Base-by-base conservation (phyloP, 176 grass and related monocot species). In the Cymbopogon citratus region DNA sequence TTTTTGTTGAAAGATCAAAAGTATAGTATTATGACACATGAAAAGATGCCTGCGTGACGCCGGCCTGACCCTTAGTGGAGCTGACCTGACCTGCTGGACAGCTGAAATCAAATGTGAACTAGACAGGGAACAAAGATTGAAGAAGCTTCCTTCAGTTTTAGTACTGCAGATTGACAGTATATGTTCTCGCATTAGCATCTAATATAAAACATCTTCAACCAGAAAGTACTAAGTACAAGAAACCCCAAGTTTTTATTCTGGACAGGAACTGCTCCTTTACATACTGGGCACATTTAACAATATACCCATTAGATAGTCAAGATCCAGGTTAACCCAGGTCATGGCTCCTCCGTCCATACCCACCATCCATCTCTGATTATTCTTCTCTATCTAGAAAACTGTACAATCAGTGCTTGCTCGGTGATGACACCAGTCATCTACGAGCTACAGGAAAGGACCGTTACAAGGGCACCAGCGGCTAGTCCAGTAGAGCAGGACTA, bases 71-170 rank as follows among this genome's bases (percentile, higher is more conserved):
- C 31, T n/a, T 19, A 35, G 52, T 72, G 66, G 43, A 71, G 83
- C 39, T 49, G 61, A 56, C 5, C 60, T 51, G 13, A 45, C 48
- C 71, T 67, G 3, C 26, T 12, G 9, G 25, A 60, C 56, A 60
- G n/a, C 56, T 68, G 61, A 60, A 61, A 72, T 48, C 69, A 72
- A 48, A 66, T 75, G 70, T 69, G 64, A 69, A 80, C 63, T 16
- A 40, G 52, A 76, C 36, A 64, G 29, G 49, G 60, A 80, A 80
- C 24, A 44, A 2, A 9, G 54, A 63, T 10, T 33, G 52, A 82
- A 60, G 73, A 57, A 77, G 41, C 71, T 77, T 85, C 87, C 83
- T 85, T 44, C 72, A 28, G 64, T 63, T 43, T 63, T 35, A n/a
- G 16, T 33, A 74, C 7, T 23, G 43, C 45, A 48, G 36, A 38